phyloP scores from a whole-genome alignment of 768 basidiomycete species.

The Rhodocollybia butyracea region DNA sequence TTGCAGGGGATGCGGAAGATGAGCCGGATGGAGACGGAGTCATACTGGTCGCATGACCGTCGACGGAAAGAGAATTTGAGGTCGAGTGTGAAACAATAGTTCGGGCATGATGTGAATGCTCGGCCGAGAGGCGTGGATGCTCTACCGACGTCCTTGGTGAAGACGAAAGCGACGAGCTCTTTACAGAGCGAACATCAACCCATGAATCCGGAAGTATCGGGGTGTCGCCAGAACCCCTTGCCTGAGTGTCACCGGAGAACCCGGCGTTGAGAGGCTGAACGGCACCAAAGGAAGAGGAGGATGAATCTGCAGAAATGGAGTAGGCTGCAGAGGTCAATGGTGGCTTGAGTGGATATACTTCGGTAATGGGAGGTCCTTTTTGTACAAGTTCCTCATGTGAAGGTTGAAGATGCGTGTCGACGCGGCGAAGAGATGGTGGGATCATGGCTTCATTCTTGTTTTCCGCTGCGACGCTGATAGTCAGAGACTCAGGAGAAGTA shows the following conservation, averaged over 20 bases:
- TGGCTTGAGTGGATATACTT: slow-evolving; percentile 6
- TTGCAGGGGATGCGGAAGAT: slow-evolving; percentile 10
- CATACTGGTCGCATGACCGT: background rate
- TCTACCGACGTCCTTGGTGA: background rate
- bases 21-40: slow-evolving; percentile 16
- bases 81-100: slow-evolving; percentile 14
- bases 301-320: slow-evolving; percentile 9
- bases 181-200: slow-evolving; percentile 4
- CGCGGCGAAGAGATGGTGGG: slow-evolving; percentile 2
- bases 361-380: background rate
- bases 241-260: background rate
- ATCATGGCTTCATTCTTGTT: background rate
- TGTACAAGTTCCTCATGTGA: background rate
- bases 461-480: background rate
- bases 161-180: background rate
- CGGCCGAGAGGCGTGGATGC: slow-evolving; percentile 16
- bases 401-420: slow-evolving; percentile 2
- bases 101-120: slow-evolving; percentile 6
- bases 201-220: slow-evolving; percentile 1
- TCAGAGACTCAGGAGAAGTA: background rate
- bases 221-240: background rate
- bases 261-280: slow-evolving; percentile 20
- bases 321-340: background rate
- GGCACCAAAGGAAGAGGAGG: slow-evolving; percentile 19
- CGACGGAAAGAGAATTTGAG: slow-evolving; percentile 7